These are phyloP conservation scores for Plasmodium yoelii DNA, from an alignment of 169 alveolate species.

Conservation along the genomic window DNA sequence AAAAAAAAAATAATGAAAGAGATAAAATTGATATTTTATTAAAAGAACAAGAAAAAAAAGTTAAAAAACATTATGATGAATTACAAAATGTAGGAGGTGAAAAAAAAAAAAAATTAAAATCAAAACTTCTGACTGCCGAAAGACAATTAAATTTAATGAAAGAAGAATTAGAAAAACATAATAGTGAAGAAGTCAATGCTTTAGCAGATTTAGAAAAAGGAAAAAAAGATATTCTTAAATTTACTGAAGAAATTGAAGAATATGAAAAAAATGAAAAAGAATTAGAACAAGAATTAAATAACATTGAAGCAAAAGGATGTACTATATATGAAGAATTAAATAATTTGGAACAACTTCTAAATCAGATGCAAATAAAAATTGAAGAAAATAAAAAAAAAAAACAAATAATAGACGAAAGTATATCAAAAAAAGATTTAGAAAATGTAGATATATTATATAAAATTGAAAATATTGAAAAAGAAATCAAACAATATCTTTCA, in stretches of 20 bases:
- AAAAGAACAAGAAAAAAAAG: conserved; percentile 53
- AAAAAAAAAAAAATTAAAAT: conserved; percentile 74
- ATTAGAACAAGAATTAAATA: conserved; percentile 80
- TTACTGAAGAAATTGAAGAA: conserved; percentile 81
- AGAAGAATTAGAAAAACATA: conserved; percentile 69
- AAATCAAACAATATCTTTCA: conserved; percentile 15
- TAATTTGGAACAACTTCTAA: conserved; percentile 5
- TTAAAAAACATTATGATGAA: conserved; percentile 41
- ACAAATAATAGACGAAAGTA: conserved; percentile 43
- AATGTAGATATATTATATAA: conserved; percentile 64
- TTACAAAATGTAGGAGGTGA: conserved; percentile 83
- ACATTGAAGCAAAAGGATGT: conserved; percentile 82
- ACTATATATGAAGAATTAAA: conserved; percentile 31
- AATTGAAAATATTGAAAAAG: conserved; percentile 33
- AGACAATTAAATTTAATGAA: conserved; percentile 69
- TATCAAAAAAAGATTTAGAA: conserved; percentile 67
- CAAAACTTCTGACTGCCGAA: conserved; percentile 70
- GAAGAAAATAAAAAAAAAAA: conserved; percentile 59
- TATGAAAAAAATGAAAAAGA: conserved; percentile 82
- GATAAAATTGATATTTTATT: conserved; percentile 56
- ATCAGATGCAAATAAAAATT: conserved; percentile 23
- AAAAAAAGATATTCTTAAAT: conserved; percentile 76
- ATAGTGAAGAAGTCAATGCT: conserved; percentile 78
- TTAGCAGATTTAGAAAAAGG: conserved; percentile 83
- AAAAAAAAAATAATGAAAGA: conserved; percentile 74